Conservation (phyloP, 2,329 filamentous ascomycete genomes). For the Verticillium isaacii region DNA sequence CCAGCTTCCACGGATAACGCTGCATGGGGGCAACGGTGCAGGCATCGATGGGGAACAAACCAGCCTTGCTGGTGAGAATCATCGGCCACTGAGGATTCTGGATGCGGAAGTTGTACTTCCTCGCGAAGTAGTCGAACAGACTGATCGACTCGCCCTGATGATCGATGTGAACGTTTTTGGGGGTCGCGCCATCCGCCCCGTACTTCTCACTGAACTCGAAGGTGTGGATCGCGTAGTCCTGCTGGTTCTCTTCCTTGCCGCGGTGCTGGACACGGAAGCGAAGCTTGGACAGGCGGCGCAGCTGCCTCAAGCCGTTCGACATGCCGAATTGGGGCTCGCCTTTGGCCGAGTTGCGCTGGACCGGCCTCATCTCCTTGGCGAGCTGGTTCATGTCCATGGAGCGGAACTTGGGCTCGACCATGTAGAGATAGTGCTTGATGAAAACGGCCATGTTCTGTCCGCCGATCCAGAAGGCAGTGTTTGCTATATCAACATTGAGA, state of each 20-base stretch:
- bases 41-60: constrained; percentile 58
- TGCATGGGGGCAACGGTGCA: constrained; percentile 50
- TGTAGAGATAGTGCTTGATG: constrained; percentile 21
- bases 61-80: constrained; percentile 50
- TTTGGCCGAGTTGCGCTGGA: constrained; percentile 14
- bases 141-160: constrained; percentile 38
- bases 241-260: constrained; percentile 37
- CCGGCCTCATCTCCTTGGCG: constrained; percentile 27
- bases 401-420: background rate
- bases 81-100: constrained; percentile 47
- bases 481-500: constrained; percentile 87
- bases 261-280: constrained; percentile 53
- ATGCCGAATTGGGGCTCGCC: constrained; percentile 21
- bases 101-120: constrained; percentile 49
- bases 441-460: constrained; percentile 29
- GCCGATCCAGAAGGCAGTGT: constrained; percentile 77
- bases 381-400: constrained; percentile 17
- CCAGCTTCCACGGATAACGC: constrained; percentile 59
- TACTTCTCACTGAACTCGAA: constrained; percentile 43
- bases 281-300: constrained; percentile 50
- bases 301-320: constrained; percentile 48
- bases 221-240: constrained; percentile 46
- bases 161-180: constrained; percentile 41
- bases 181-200: constrained; percentile 39
- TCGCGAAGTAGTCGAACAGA: constrained; percentile 50